phyloP scores from a whole-genome alignment of 2,329 filamentous ascomycete genomes.

The Epichloe amarillans region DNA sequence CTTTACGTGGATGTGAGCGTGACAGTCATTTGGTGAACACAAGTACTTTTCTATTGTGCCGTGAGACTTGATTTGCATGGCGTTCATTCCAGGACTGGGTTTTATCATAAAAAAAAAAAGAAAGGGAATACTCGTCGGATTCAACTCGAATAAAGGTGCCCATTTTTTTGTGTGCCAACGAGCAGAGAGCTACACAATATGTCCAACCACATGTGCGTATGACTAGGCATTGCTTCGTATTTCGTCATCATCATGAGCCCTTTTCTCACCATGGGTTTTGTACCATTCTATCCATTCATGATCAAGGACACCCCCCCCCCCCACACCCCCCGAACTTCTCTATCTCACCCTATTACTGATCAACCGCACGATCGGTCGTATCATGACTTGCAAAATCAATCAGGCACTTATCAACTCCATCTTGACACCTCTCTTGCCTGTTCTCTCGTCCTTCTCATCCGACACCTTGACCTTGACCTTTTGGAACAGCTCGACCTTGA shows the following conservation, averaged over 20 bases:
- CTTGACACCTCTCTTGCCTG: conserved; percentile 88
- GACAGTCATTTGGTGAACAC: background rate
- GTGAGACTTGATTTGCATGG: background rate
- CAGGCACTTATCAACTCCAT: conserved; percentile 40
- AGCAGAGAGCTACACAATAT: too few species aligned
- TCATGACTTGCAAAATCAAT: background rate
- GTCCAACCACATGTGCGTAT: too few species aligned
- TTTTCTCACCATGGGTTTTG: too few species aligned
- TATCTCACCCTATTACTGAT: too few species aligned
- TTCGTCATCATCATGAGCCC: too few species aligned
- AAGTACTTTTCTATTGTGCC: background rate
- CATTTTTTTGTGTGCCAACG: background rate
- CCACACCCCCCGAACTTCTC: too few species aligned
- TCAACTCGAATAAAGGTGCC: background rate
- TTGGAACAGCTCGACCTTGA: conserved; percentile 73
- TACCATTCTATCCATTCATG: too few species aligned
- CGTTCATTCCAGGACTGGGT: background rate
- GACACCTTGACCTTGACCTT: conserved; percentile 81
- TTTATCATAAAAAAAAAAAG: background rate
- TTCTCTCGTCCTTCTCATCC: conserved; percentile 86
- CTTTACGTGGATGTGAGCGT: background rate
- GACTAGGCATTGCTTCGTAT: too few species aligned
- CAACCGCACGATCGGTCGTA: too few species aligned
- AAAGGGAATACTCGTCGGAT: background rate
- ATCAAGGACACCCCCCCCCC: too few species aligned